Percentiles rank a stretch among this genome's conserved stretches.
These are phyloP conservation scores for Microbotryum intermedium DNA, from an alignment of 1,284 basidiomycete species.

Conservation along the genomic window DNA sequence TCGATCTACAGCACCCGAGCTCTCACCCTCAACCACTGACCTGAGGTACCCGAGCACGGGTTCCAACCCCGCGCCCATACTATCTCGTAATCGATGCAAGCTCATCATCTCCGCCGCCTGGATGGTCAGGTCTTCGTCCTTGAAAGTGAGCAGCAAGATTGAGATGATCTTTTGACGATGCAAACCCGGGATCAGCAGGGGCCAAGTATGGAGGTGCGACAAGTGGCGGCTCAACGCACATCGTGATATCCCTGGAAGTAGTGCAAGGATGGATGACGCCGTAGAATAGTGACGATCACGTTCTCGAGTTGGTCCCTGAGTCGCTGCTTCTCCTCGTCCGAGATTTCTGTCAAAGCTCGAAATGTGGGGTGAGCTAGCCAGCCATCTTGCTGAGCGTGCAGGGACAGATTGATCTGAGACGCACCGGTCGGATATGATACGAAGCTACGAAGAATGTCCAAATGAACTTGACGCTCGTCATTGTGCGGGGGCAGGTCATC, in stretches of 20 bases:
- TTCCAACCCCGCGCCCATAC: conserved; percentile 33
- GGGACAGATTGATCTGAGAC: background rate
- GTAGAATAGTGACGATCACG: conserved; percentile 30
- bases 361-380: too few relatives aligned
- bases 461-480: conserved; percentile 29
- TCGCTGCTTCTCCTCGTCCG: conserved; percentile 18
- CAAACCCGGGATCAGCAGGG: background rate
- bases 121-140: conserved; percentile 24
- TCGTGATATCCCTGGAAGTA: conserved; percentile 36
- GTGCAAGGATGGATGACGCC: conserved; percentile 30
- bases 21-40: conserved; percentile 7
- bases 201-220: background rate
- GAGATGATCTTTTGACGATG: conserved; percentile 33
- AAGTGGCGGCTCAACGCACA: background rate
- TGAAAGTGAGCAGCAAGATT: conserved; percentile 31
- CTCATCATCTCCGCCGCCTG: conserved; percentile 23
- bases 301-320: conserved; percentile 26
- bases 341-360: conserved; percentile 6
- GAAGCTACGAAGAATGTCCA: conserved; percentile 35
- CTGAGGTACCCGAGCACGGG: conserved; percentile 35
- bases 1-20: background rate
- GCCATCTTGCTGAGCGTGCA: too few relatives aligned
- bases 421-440: conserved; percentile 32
- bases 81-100: conserved; percentile 33
- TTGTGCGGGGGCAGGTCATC: background rate